These are phyloP conservation scores for Yamadazyma sp. DNA, from an alignment of 1,139 yeast genomes.

Conservation along the genomic window DNA sequence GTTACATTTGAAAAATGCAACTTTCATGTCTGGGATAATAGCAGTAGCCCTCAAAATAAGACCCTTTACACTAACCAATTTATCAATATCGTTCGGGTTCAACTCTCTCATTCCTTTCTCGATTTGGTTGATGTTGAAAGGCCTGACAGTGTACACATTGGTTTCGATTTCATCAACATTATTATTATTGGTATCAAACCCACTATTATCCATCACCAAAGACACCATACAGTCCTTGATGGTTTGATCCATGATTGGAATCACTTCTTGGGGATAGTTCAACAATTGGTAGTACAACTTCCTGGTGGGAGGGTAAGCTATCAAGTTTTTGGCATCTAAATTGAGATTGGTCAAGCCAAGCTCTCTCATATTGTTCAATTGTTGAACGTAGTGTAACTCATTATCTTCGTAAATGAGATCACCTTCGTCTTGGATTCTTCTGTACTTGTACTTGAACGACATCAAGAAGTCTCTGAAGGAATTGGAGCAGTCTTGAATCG, in stretches of 20 bases:
- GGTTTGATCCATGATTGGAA: slow-evolving; percentile 97
- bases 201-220: slow-evolving; percentile 59
- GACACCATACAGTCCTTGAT: slow-evolving; percentile 88
- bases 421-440: slow-evolving; percentile 49
- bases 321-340: slow-evolving; percentile 77
- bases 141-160: slow-evolving; percentile 81
- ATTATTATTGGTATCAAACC: slow-evolving; percentile 23
- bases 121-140: slow-evolving; percentile 67
- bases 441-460: slow-evolving; percentile 77
- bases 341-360: slow-evolving; percentile 82
- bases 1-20: slow-evolving; percentile 92
- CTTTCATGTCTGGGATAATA: slow-evolving; percentile 96
- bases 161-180: slow-evolving; percentile 72
- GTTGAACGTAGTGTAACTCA: slow-evolving; percentile 69
- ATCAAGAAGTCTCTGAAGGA: slow-evolving; percentile 79
- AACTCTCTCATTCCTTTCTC: slow-evolving; percentile 88
- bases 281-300: slow-evolving; percentile 82
- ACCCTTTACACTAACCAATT: slow-evolving; percentile 88
- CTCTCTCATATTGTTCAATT: slow-evolving; percentile 71
- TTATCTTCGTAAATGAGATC: slow-evolving; percentile 58
- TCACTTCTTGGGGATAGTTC: slow-evolving; percentile 94
- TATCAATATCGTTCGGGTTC: slow-evolving; percentile 94
- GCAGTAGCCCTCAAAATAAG: slow-evolving; percentile 86
- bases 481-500: slow-evolving; percentile 82
- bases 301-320: slow-evolving; percentile 73